Evolutionary conservation across 805 yeast species (phyloP), one percentile per base, ranked within the genome.

Genomic region (Pichia manshurica): DNA sequence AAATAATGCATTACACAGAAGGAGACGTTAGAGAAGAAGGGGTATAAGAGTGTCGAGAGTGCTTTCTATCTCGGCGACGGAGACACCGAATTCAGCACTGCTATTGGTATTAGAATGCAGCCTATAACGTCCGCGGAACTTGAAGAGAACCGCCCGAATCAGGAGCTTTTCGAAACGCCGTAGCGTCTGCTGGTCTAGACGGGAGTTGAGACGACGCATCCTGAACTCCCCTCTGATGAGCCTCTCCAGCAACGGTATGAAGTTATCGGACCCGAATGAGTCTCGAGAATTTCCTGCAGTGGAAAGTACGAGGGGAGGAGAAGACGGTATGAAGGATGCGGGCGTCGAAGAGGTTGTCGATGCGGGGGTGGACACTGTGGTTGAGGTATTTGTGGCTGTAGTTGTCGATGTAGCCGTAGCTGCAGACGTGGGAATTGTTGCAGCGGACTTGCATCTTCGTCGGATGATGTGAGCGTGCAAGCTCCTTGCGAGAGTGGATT

Each of bases 201-300:
- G 9, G 10, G 45, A 34, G 5, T 42, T n/a, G 19, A 42, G 13
- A 17, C 45, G 33, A 12, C 45, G 36, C 45, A 42, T 42, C 17
- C 45, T 9, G 28, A 42, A 42, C 28, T 42, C 45, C 2, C 45
- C 45, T 17, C 16, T 6, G 15, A 42, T 34, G 8, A 42, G 19
- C 36, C 39, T 20, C 17, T 42, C 45, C 1, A 35, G 21, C 7
- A 20, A 4, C 16, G 19, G 31, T 4, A 42, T 22, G n/a, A 35
- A 42, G 19, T 34, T 42, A 13, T 22, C 39, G 5, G 45, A 21
- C 17, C 17, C n/a, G 21, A 29, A 15, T 12, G 28, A 10, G n/a
- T n/a, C 20, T 15, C 29, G 29, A 10, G 29, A 25, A 7, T 7
- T 10, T 10, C 10, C 29, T 25, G 29, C 7, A 7, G 29, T 25